phyloP scores from a whole-genome alignment of 352 stramenopile species.

The Pythium rhizo-oryzae region DNA sequence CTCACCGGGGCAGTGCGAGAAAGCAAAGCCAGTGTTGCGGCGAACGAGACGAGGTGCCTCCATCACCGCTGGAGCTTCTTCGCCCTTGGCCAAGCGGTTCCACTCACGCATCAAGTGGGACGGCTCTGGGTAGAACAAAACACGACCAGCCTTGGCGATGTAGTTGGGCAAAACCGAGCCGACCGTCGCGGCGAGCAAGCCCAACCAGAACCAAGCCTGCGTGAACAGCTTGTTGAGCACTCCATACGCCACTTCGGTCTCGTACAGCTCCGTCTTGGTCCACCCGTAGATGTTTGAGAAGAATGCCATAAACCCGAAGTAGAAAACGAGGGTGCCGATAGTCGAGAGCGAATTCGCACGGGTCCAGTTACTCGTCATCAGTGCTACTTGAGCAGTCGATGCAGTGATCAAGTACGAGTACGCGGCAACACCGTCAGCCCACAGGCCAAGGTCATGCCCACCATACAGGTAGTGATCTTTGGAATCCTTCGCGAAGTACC shows the following conservation, averaged over 20 bases:
- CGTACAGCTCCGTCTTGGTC: constrained; percentile 79
- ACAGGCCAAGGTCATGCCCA: constrained; percentile 74
- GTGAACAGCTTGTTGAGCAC: constrained; percentile 61
- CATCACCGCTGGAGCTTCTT: constrained; percentile 56
- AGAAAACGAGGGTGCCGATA: constrained; percentile 83
- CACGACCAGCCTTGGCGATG: constrained; percentile 81
- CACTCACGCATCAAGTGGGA: constrained; percentile 91
- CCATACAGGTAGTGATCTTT: constrained; percentile 60
- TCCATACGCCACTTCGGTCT: constrained; percentile 74
- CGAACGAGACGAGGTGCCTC: constrained; percentile 80
- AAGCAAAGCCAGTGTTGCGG: constrained; percentile 87
- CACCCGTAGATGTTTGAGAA: constrained; percentile 80
- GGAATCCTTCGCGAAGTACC: constrained; percentile 70
- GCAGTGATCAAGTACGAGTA: constrained; percentile 89
- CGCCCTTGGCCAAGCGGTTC: constrained; percentile 84
- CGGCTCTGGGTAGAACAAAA: constrained; percentile 89
- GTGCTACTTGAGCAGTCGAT: constrained; percentile 80
- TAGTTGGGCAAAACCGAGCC: constrained; percentile 81
- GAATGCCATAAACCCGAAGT: constrained; percentile 86
- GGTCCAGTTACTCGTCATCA: constrained; percentile 92
- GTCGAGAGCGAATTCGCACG: constrained; percentile 70
- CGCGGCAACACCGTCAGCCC: constrained; percentile 76
- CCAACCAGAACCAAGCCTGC: constrained; percentile 88
- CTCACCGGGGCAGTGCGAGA: constrained; percentile 80
- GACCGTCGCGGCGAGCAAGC: constrained; percentile 61